Evolutionary conservation across 352 stramenopile genomes (phyloP).

Genomic region (Plasmopara muralis): DNA sequence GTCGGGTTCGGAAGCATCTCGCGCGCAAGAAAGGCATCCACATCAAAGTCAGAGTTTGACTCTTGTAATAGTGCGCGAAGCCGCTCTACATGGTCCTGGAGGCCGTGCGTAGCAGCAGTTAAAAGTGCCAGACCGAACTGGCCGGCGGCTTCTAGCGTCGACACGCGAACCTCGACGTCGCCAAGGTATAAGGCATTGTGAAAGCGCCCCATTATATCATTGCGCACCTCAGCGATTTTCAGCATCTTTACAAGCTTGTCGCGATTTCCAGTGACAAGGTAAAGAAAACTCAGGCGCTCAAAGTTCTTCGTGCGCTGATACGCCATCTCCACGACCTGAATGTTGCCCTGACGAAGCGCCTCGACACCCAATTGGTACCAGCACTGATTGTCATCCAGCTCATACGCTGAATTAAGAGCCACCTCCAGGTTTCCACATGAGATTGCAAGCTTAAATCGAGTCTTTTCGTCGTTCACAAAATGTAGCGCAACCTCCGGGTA

Average conservation of each 20-base stretch:
- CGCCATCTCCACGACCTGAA: conserved; percentile 98
- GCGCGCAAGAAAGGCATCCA: conserved; percentile 52
- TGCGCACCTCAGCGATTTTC: conserved; percentile 97
- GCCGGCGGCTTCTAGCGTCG: conserved; percentile 93
- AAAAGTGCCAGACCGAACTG: conserved; percentile 96
- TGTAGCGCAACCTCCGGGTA: conserved; percentile 99
- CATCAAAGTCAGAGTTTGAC: conserved; percentile 74
- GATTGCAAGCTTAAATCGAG: conserved; percentile 97
- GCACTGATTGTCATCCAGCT: conserved; percentile 93
- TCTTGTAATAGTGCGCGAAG: conserved; percentile 90
- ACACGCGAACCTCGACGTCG: conserved; percentile 92
- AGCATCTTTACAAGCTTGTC: conserved; percentile 99
- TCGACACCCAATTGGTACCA: conserved; percentile 97
- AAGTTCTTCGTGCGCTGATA: conserved; percentile 99
- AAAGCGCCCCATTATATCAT: conserved; percentile 98
- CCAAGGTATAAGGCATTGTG: conserved; percentile 98
- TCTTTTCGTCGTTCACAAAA: conserved; percentile 99
- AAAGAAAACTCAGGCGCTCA: conserved; percentile 98
- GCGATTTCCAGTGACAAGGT: conserved; percentile 97
- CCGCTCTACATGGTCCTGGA: conserved; percentile 92
- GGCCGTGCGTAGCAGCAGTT: conserved; percentile 92
- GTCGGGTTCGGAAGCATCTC: conserved; percentile 61
- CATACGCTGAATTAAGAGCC: conserved; percentile 94
- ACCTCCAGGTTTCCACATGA: conserved; percentile 99
- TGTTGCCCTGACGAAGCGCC: conserved; percentile 97